A percentile compares a stretch with the other conserved stretches of the same genome.
phyloP scores from a whole-genome alignment of 2,329 filamentous ascomycete species.

The Diaporthe sp. region DNA sequence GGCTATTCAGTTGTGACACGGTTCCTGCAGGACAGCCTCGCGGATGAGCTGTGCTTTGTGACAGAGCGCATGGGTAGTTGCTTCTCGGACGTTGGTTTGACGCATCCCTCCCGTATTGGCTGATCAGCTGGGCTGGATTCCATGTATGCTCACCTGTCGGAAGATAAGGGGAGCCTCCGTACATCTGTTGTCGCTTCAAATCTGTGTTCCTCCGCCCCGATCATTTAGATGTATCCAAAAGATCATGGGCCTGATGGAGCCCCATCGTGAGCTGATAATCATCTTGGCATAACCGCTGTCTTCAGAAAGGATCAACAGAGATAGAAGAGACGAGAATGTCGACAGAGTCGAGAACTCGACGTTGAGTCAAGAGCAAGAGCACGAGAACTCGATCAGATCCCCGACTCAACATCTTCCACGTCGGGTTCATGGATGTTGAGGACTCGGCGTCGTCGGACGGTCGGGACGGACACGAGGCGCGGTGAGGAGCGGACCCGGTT shows the following conservation, averaged over 20 bases:
- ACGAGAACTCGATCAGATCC: neutral
- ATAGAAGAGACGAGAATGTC: neutral
- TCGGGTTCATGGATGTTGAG: neutral
- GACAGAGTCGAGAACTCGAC: neutral
- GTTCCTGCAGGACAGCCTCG: neutral
- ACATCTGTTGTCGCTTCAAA: neutral
- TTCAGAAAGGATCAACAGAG: neutral
- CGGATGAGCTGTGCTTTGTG: neutral
- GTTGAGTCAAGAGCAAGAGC: neutral
- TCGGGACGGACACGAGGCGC: constrained; percentile 18
- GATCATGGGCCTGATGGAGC: neutral
- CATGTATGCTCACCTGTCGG: too few relatives aligned
- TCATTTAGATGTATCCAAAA: too few relatives aligned
- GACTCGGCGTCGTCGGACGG: neutral
- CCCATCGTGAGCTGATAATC: neutral
- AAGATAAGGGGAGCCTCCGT: neutral
- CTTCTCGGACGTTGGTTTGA: neutral
- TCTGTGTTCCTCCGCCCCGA: too few relatives aligned
- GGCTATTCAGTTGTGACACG: neutral
- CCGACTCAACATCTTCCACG: neutral
- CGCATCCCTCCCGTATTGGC: neutral
- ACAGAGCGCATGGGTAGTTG: neutral
- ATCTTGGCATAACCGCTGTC: neutral
- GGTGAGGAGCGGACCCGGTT: constrained; percentile 5
- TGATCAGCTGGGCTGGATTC: neutral